Evolutionary conservation across 2,329 filamentous ascomycete species (phyloP), one percentile per base, ranked within the genome.

Genomic region (Talaromyces sp.): DNA sequence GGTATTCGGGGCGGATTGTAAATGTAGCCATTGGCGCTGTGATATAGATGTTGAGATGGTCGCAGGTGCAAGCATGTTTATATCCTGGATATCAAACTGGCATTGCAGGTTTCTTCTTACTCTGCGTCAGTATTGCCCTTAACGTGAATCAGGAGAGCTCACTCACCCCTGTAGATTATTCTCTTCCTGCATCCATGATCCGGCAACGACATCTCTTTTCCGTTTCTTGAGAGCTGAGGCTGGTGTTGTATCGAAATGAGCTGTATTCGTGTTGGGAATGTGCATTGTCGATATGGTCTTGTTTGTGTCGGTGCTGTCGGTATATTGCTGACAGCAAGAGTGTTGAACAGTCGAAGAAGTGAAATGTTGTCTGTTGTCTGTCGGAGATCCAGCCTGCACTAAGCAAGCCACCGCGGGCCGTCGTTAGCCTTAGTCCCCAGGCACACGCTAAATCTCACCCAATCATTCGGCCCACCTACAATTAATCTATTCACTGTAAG

Each of bases 191-290:
- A 66, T 66, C n/a, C 65, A 57, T 28, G 64, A 48, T 2, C 44
- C 46, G 23, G 46, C 31, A 35, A 40, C 28, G 16, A 55, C 50
- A 54, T 72, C 70, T 56, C 70, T 66, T 46, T 71, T 73, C 28
- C 71, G 63, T 61, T 73, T 73, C 37, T 67, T 71, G 18, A 69
- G 40, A 39, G 58, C 63, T 4, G 63, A 37, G 18, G 66, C 37
- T 57, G n/a, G n/a, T n/a, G 65, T 55, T 25, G 63, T 33, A 8
- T 46, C 55, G 14, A 63, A 61, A 18, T 55, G 33, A 33, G 31
- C 48, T 37, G 59, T 35, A 57, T 64, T 40, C 5, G 39, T 21
- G 6, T 25, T 21, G 40, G 57, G 40, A 60, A 63, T 63, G 16
- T 63, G 58, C 62, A 63, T 63, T 25, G 21, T 42, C 14, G 18